Evolutionary conservation across 495 filamentous ascomycete genomes (phyloP).

Genomic region (Bathelium albidoporum): DNA sequence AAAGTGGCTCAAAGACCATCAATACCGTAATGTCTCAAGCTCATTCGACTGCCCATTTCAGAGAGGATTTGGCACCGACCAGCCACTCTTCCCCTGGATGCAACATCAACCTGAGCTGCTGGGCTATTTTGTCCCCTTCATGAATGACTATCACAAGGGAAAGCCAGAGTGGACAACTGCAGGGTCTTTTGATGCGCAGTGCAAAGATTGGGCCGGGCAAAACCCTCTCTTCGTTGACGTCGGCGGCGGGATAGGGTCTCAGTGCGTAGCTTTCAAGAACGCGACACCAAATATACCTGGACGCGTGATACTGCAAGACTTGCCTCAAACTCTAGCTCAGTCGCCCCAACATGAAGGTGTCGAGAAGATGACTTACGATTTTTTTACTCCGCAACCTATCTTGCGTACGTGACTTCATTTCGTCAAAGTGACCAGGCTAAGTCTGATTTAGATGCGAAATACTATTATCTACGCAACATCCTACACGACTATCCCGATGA

Average conservation of each 20-base stretch:
- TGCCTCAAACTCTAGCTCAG: conserved; percentile 2
- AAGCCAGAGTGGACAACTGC: neutral
- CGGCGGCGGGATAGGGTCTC: conserved; percentile 8
- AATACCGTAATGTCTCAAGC: neutral
- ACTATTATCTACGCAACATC: conserved; percentile 9
- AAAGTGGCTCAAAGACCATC: neutral
- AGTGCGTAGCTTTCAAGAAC: conserved; percentile 1
- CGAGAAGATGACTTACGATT: conserved; percentile 11
- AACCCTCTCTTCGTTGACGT: conserved; percentile 13
- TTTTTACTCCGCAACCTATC: conserved; percentile 15
- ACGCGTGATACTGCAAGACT: conserved; percentile 10
- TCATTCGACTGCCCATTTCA: conserved; percentile 1
- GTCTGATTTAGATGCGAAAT: neutral
- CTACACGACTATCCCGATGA: conserved; percentile 15
- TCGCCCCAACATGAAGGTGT: neutral
- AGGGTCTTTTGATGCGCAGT: neutral
- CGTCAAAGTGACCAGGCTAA: neutral
- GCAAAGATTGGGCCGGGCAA: neutral
- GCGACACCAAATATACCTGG: conserved; percentile 7
- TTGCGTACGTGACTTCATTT: neutral
- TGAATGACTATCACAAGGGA: neutral
- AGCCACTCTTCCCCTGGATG: neutral
- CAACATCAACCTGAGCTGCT: neutral
- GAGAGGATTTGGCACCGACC: neutral
- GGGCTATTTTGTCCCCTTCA: neutral